Conservation (phyloP, 371 early-diverging fungal genomes). For the Syncephalis fuscata region DNA sequence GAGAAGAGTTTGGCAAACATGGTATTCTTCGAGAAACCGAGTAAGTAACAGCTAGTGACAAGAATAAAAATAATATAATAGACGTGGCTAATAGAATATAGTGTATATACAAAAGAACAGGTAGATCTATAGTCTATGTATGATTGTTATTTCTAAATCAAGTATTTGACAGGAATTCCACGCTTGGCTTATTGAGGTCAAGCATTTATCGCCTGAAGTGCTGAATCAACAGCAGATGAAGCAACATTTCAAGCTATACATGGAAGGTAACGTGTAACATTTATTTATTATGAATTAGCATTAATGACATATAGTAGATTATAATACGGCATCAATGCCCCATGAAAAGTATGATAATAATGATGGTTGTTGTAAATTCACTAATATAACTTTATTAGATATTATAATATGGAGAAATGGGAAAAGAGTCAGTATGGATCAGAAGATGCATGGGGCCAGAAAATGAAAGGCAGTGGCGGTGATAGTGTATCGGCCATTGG, state of each 20-base stretch:
- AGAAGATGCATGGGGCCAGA: conserved; percentile 19
- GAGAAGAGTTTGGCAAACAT: no score
- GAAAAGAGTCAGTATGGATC: conserved; percentile 19
- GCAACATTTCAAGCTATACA: conserved; percentile 33
- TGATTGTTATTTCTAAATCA: no score
- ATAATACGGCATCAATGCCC: conserved; percentile 46
- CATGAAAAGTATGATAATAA: conserved; percentile 13
- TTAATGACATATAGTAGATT: conserved; percentile 17
- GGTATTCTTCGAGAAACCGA: no score
- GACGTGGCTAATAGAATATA: no score
- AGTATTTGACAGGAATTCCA: conserved; percentile 29
- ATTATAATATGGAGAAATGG: conserved; percentile 30
- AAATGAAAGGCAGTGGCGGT: conserved; percentile 23
- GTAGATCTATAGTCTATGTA: no score
- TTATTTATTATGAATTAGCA: background rate
- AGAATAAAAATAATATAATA: no score
- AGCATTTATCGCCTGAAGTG: conserved; percentile 26
- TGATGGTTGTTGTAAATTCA: no score
- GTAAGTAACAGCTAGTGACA: no score
- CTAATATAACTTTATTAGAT: conserved; percentile 8
- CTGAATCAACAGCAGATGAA: conserved; percentile 23
- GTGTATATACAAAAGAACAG: no score
- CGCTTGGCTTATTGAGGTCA: conserved; percentile 48
- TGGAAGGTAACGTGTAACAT: conserved; percentile 22
- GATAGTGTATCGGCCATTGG: background rate